phyloP scores from a whole-genome alignment of 225 moss, liverwort and hornwort genomes.

The Ulota crispa region DNA sequence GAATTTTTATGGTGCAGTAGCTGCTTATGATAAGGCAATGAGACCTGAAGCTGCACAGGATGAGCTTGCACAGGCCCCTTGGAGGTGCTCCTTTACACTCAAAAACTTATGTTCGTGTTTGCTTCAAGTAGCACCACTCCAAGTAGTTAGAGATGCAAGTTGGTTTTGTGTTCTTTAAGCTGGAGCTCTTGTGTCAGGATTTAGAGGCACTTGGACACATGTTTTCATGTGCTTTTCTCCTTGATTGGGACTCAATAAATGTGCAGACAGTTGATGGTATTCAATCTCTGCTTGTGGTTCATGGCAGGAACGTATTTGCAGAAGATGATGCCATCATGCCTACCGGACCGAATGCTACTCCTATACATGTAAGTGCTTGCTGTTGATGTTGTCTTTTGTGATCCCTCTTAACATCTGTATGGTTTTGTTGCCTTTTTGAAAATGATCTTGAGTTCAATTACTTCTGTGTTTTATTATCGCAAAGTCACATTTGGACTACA shows the following conservation, averaged over 20 bases:
- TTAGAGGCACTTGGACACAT: background rate
- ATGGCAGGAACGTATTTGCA: conserved; percentile 62
- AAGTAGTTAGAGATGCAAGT: conserved; percentile 8
- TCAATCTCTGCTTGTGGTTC: conserved; percentile 25
- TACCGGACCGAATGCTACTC: conserved; percentile 40
- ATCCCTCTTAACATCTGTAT: background rate
- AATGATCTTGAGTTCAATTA: background rate
- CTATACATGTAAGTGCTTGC: conserved; percentile 52
- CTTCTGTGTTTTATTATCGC: background rate
- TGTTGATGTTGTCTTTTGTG: conserved; percentile 3
- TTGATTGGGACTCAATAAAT: conserved; percentile 4
- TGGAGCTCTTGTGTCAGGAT: background rate
- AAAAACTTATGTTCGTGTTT: background rate
- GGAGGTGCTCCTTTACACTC: conserved; percentile 56
- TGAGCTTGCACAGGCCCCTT: conserved; percentile 84
- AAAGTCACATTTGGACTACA: background rate
- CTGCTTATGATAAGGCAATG: conserved; percentile 88
- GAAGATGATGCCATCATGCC: conserved; percentile 68
- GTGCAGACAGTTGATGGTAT: conserved; percentile 19
- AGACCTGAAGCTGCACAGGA: conserved; percentile 70
- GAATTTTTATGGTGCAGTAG: conserved; percentile 95
- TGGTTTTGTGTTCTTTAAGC: conserved; percentile 12
- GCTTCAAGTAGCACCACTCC: conserved; percentile 1
- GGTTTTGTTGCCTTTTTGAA: conserved; percentile 1
- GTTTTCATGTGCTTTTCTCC: background rate